Percentiles rank a stretch among this genome's conserved stretches.
Conservation (phyloP, 2,329 filamentous ascomycete species). For the Lachnellula willkommii region DNA sequence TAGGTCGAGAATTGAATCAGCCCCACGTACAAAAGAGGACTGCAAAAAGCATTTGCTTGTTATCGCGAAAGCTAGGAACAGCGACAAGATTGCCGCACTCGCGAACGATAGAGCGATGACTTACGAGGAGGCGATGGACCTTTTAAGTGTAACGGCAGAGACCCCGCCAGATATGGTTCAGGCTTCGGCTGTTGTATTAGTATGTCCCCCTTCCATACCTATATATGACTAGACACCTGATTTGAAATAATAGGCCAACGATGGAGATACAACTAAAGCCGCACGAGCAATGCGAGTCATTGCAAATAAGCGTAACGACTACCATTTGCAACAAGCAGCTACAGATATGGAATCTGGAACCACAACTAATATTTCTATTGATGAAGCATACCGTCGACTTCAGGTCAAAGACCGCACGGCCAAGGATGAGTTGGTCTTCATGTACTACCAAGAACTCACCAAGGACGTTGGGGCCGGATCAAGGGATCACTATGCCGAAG, state of each 20-base stretch:
- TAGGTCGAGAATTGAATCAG: constrained; percentile 51
- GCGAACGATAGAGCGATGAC: constrained; percentile 53
- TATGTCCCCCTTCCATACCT: constrained; percentile 14
- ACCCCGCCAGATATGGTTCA: constrained; percentile 30
- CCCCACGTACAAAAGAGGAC: constrained; percentile 49
- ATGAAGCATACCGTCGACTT: constrained; percentile 31
- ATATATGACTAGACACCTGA: constrained; percentile 1
- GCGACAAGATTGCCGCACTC: constrained; percentile 51
- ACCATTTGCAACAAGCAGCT: constrained; percentile 25
- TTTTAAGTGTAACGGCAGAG: constrained; percentile 42
- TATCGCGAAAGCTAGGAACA: constrained; percentile 54
- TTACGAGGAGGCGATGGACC: constrained; percentile 59
- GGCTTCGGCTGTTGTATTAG: constrained; percentile 28
- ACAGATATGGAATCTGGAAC: constrained; percentile 23
- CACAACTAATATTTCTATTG: constrained; percentile 18
- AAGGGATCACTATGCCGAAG: constrained; percentile 30
- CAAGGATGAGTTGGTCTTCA: constrained; percentile 29
- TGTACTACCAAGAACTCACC: constrained; percentile 29
- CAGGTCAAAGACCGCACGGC: constrained; percentile 24
- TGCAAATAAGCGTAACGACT: constrained; percentile 25
- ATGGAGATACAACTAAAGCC: constrained; percentile 29
- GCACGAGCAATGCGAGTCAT: constrained; percentile 28
- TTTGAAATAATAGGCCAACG: constrained; percentile 18
- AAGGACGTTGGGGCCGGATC: constrained; percentile 25
- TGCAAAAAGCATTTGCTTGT: constrained; percentile 51